Base-by-base conservation (phyloP, 2,329 filamentous ascomycete genomes). In the Cladosporium sphaerospermum region DNA sequence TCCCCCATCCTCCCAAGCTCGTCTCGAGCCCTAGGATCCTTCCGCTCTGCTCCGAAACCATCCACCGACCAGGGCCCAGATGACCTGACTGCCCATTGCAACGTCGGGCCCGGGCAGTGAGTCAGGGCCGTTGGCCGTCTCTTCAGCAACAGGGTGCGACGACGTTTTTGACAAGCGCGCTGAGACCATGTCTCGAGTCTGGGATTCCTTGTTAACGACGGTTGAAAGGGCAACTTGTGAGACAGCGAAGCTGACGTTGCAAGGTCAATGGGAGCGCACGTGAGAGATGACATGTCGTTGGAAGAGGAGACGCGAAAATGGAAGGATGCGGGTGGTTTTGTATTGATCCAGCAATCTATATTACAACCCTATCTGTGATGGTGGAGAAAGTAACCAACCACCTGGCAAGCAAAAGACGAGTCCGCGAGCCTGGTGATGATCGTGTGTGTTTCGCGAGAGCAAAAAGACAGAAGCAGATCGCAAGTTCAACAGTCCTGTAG, bases 301-400 rank as follows among this genome's bases (percentile, higher is more conserved):
- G 16, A 23, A 19, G n/a, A 7, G 7, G 23, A 28, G 23, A 28
- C 5, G 7, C 23, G 23, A 28, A 28, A 7, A 28, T 28, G 23
- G 23, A 28, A 28, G 5, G 23, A 46, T 11, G 36, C n/a, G 40
- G 40, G 40, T 42, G 23, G 13, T n/a, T 40, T 39, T 49, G 37
- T 39, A 47, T 37, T 47, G 34, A 47, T 28, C 45, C 32, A 47
- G 45, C 45, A 47, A 47, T 47, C 48, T 51, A 51, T 51, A 51
- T 51, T 51, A 51, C 48, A 51, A 28, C 48, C 48, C 48, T 51
- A 51, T 51, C 40, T 51, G 41, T 19, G 31, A 16, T 39, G 37
- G 23, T 28, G 23, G 23, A 31, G 13, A 36, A 28, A 18, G 45
- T 32, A 39, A 39, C 13, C 10, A 28, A 18, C 16, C 16, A 18